Evolutionary conservation across 2,329 filamentous ascomycete genomes (phyloP).

Genomic region (Exophiala bonariae): DNA sequence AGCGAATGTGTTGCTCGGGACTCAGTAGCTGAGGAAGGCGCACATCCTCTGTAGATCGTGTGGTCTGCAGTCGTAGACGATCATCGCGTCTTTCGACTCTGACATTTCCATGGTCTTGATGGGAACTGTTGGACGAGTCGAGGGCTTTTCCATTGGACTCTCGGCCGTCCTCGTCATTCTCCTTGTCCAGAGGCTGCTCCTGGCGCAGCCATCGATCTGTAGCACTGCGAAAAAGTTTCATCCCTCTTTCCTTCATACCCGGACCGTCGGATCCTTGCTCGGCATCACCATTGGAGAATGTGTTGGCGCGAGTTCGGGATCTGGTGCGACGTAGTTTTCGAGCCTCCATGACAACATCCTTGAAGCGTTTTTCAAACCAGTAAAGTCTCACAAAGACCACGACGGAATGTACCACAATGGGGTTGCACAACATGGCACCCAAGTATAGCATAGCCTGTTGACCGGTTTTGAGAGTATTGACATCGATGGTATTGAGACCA

Average conservation of each 20-base stretch:
- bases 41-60: conserved; percentile 44
- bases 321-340: conserved; percentile 64
- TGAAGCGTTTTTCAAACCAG: conserved; percentile 97
- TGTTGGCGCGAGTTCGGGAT: conserved; percentile 49
- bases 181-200: conserved; percentile 4
- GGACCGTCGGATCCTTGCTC: conserved; percentile 14
- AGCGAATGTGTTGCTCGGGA: conserved; percentile 81
- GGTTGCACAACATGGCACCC: conserved; percentile 72
- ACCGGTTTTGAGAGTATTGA: conserved; percentile 68
- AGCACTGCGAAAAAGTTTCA: conserved; percentile 31
- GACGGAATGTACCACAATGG: conserved; percentile 78
- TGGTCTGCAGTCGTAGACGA: conserved; percentile 24
- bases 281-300: conserved; percentile 43
- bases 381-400: conserved; percentile 92
- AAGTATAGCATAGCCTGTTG: conserved; percentile 74
- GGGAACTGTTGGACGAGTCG: conserved; percentile 22
- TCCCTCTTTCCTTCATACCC: conserved; percentile 31
- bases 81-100: conserved; percentile 42
- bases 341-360: conserved; percentile 75
- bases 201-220: conserved; percentile 7
- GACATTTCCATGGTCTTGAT: conserved; percentile 1
- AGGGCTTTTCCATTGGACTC: conserved; percentile 24
- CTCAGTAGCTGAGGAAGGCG: conserved; percentile 54
- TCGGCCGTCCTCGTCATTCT: conserved; percentile 8
- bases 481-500: conserved; percentile 75